Evolutionary conservation across 2,329 filamentous ascomycete species (phyloP), one percentile per base, ranked within the genome.

Genomic region (Periconia digitata): DNA sequence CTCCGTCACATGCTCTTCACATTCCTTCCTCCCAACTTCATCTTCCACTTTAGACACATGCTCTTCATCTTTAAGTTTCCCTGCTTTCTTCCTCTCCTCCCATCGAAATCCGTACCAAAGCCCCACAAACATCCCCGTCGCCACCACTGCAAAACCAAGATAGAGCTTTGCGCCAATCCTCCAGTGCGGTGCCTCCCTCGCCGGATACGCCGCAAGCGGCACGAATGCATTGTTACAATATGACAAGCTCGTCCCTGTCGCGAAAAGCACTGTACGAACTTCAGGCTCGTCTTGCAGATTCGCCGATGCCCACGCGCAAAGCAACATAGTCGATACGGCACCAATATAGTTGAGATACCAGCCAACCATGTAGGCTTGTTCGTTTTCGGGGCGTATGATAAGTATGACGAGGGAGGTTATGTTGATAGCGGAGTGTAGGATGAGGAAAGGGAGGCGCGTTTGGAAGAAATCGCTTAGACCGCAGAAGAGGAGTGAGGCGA

Each of bases 161-260:
- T 53, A 53, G 13, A 53, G n/a, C 41, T 53, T 53, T 7, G 50
- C 43, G 2, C 47, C 47, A 36, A 53, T 50, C 4, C 32, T 35
- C 47, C 47, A 50, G 27, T 50, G 18, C 5, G 47, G 50, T 3
- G 47, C 50, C 34, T 53, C 47, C 8, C 22, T 35, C 10, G 50
- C 50, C 3, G 47, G 50, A 43, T 42, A 53, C n/a, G 49, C 40
- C 8, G 46, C 50, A 13, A 53, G 24, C 8, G 46, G 50, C 13
- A 53, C n/a, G 37, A 49, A 53, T 5, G 50, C 50, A 39, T 46
- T 49, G 17, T 40, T 40, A 3, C 49, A 16, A 15, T 49, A 49
- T 1, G 43, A 29, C 6, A 49, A 15, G 10, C 45, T 34, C 1
- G 49, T 52, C 3, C 46, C 49, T 13, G 37, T 52, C 2, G 49